A percentile compares a stretch with the other conserved stretches of the same genome.
Evolutionary conservation across 108 stramenopile species (phyloP).

Genomic region (Aurantiochytrium sp.): DNA sequence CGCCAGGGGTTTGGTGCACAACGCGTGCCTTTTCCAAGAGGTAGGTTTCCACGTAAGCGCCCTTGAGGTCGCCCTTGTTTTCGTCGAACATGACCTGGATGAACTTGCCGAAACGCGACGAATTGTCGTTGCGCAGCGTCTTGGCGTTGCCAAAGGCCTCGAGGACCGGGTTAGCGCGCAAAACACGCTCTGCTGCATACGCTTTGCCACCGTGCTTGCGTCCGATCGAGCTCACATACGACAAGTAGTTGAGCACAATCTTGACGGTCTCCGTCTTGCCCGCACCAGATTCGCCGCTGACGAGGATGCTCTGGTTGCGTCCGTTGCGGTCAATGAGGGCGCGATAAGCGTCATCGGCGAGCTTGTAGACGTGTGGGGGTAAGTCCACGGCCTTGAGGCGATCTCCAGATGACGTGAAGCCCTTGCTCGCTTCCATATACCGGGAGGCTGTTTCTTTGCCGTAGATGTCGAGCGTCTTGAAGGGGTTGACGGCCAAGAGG

Average conservation of each 20-base stretch:
- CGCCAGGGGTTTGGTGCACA: conserved; percentile 40
- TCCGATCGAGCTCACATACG: conserved; percentile 63
- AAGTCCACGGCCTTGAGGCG: not conserved
- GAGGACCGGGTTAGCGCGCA: not conserved
- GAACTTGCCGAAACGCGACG: conserved; percentile 47
- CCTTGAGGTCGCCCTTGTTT: conserved; percentile 60
- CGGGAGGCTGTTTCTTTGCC: conserved; percentile 12
- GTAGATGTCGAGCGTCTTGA: conserved; percentile 52
- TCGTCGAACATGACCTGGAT: conserved; percentile 54
- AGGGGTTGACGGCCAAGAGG: conserved; percentile 55
- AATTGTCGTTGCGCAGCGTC: conserved; percentile 24
- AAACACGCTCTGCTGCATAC: conserved; percentile 65
- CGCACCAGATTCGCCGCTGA: conserved; percentile 84
- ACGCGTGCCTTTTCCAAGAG: conserved; percentile 73
- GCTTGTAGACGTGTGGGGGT: conserved; percentile 43
- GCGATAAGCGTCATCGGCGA: conserved; percentile 82
- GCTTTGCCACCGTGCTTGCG: conserved; percentile 35
- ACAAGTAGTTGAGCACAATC: conserved; percentile 81
- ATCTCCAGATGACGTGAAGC: conserved; percentile 28
- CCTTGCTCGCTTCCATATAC: conserved; percentile 29
- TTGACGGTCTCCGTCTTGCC: conserved; percentile 96
- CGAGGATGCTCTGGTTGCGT: conserved; percentile 76
- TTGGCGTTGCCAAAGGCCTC: conserved; percentile 25
- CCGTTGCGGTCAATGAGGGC: conserved; percentile 42
- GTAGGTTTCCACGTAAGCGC: conserved; percentile 80